Base-by-base conservation (phyloP, 345 rosid genomes). In the Salix dunnii region DNA sequence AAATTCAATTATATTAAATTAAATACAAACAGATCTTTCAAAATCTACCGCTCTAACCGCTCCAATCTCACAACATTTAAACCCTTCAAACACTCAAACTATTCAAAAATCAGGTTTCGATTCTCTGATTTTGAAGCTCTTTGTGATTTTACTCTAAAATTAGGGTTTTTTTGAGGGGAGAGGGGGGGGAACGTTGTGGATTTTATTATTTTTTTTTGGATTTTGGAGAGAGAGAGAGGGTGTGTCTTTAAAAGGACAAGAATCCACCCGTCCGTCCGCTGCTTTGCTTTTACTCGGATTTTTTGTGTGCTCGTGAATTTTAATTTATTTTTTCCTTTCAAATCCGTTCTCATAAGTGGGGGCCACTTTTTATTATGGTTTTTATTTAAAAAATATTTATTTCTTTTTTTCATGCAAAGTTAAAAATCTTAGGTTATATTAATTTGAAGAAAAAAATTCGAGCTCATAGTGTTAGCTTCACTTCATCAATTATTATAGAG, bases 1-100 rank as follows among this genome's bases (percentile, higher is more conserved):
- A 67, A 42, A 74, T 10, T 65, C 7, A 58, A 31, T 9, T 11
- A 25, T 18, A 21, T 4, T 71, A 0, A 7, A 51, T 38, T 51
- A 51, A 38, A 72, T n/a, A 67, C 35, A 38, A 11, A 72, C 60
- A 74, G 81, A 85, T 83, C 89, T 73, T 74, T 68, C 64, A 35
- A 81, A 79, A 79, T 67, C 80, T 69, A 38, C 61, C 27, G 17
- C 78, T 74, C 38, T 17, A 9, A 35, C 36, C 20, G 5, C 77
- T 40, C 74, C 76, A 49, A 80, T 78, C 82, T 82, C 80, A 82
- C 81, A 64, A 66, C 86, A 85, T 79, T 78, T 68, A 77, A 82
- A 80, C 62, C 82, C 76, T 71, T 71, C 25, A 80, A 60, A 71
- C 35, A 14, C 64, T 61, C 49, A 43, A 72, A 69, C 66, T 42